Evolutionary conservation across 495 filamentous ascomycete genomes (phyloP).

Genomic region (Bryoglossum gracile): DNA sequence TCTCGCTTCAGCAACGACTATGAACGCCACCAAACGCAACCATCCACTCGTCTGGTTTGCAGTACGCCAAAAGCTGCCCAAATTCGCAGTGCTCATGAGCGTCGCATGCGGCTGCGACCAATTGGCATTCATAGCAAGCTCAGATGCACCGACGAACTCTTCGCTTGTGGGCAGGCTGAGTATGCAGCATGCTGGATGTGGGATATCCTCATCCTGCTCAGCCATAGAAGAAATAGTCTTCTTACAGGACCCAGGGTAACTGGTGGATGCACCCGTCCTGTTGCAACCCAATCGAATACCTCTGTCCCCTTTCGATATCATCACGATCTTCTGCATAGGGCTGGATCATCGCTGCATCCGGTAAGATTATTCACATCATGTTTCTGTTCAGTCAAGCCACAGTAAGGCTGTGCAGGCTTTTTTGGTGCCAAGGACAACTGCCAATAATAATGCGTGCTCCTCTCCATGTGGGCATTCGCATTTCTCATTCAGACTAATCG

Average conservation of each 20-base stretch:
- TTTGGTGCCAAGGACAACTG: slow-evolving; percentile 1
- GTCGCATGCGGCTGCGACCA: background rate
- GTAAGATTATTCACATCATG: slow-evolving; percentile 4
- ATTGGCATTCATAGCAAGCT: background rate
- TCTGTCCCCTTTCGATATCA: background rate
- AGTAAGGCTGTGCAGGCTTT: slow-evolving; percentile 18
- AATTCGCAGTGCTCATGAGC: background rate
- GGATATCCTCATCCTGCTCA: slow-evolving; percentile 10
- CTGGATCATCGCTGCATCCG: slow-evolving; percentile 15
- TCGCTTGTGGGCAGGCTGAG: slow-evolving; percentile 13
- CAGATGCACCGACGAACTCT: slow-evolving; percentile 1
- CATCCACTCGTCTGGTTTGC: no score
- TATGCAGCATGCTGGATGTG: background rate
- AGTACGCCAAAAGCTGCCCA: background rate
- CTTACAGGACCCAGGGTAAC: background rate
- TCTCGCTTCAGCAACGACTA: slow-evolving; percentile 16
- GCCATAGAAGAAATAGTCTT: background rate
- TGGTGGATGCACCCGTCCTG: slow-evolving; percentile 1
- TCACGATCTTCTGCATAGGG: slow-evolving; percentile 6
- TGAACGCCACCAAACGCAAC: slow-evolving; percentile 17
- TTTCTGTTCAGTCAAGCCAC: slow-evolving; percentile 19
- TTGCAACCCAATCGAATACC: slow-evolving; percentile 6
- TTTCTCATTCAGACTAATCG: slow-evolving; percentile 16
- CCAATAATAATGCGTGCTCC: slow-evolving; percentile 7
- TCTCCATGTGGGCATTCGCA: background rate